Percentiles rank a stretch among this genome's conserved stretches.
Evolutionary conservation across 352 stramenopile species (phyloP).

Genomic region (Globisporangium viniferum): DNA sequence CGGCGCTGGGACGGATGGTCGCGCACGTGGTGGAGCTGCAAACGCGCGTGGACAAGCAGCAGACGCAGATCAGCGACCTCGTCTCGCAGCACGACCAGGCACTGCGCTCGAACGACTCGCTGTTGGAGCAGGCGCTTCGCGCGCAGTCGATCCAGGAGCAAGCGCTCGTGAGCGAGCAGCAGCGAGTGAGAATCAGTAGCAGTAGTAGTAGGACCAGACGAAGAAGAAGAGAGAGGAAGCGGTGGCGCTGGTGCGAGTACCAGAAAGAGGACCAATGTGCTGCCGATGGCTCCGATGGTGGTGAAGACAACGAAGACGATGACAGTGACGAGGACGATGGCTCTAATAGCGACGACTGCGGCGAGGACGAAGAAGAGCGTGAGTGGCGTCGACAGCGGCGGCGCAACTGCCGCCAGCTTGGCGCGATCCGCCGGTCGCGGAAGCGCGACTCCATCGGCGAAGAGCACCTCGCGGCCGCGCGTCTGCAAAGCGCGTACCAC

Average conservation of each 20-base stretch:
- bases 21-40: slow-evolving; percentile 19
- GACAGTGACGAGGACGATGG: slow-evolving; percentile 17
- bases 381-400: slow-evolving; percentile 36
- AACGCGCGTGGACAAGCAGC: slow-evolving; percentile 25
- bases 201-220: not conserved
- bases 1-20: slow-evolving; percentile 25
- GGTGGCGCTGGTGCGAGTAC: not conserved
- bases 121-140: slow-evolving; percentile 15
- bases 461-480: slow-evolving; percentile 45
- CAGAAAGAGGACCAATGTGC: not conserved
- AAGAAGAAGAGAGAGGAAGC: not conserved
- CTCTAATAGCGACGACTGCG: slow-evolving; percentile 5
- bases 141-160: slow-evolving; percentile 6
- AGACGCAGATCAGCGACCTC: slow-evolving; percentile 23
- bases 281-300: not conserved
- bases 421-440: not conserved
- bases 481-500: slow-evolving; percentile 51
- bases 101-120: slow-evolving; percentile 20
- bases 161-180: not conserved
- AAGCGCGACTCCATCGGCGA: slow-evolving; percentile 41
- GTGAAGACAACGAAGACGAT: not conserved
- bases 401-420: slow-evolving; percentile 15
- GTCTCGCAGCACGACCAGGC: slow-evolving; percentile 12
- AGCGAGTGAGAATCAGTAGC: not conserved
- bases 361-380: slow-evolving; percentile 23